These are phyloP conservation scores for Cyclostephanos invisitatus DNA, from an alignment of 108 stramenopile species.

Conservation along the genomic window DNA sequence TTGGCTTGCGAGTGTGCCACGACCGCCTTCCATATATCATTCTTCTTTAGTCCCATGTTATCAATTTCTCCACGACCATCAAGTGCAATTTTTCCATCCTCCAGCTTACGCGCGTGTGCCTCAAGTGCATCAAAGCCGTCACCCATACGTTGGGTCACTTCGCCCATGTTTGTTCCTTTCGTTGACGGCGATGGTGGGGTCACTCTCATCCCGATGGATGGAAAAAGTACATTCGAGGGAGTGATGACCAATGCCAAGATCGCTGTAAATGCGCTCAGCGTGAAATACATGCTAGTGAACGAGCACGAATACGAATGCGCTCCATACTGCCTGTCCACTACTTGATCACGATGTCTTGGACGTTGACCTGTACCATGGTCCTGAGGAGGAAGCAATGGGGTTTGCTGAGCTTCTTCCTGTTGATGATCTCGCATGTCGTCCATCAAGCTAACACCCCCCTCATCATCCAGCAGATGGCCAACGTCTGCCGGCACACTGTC, in stretches of 20 bases:
- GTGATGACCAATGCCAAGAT: constrained; percentile 22
- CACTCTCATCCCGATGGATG: constrained; percentile 2
- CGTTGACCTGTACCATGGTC: not conserved
- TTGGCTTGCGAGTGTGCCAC: constrained; percentile 8
- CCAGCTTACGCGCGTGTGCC: not conserved
- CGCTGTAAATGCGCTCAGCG: constrained; percentile 14
- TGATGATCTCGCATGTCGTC: not conserved
- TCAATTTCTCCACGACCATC: constrained; percentile 1
- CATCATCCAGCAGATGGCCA: not conserved
- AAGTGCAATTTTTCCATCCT: not conserved
- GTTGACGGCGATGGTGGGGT: not conserved
- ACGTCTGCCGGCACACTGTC: not conserved
- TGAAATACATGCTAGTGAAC: constrained; percentile 21
- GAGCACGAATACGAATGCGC: constrained; percentile 1
- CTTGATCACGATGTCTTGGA: not conserved
- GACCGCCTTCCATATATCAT: constrained; percentile 2
- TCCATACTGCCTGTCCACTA: constrained; percentile 1
- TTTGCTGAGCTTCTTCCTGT: not conserved
- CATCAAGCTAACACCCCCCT: not conserved
- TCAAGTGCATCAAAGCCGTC: not conserved
- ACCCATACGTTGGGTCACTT: not conserved
- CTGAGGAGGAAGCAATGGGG: not conserved
- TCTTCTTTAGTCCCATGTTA: not conserved
- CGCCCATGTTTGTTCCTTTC: not conserved
- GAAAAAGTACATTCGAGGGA: constrained; percentile 10